A percentile compares a stretch with the other conserved stretches of the same genome.
These are phyloP conservation scores for Parsonsia alboflavescens DNA, from an alignment of 257 asterid genomes.

Conservation along the genomic window DNA sequence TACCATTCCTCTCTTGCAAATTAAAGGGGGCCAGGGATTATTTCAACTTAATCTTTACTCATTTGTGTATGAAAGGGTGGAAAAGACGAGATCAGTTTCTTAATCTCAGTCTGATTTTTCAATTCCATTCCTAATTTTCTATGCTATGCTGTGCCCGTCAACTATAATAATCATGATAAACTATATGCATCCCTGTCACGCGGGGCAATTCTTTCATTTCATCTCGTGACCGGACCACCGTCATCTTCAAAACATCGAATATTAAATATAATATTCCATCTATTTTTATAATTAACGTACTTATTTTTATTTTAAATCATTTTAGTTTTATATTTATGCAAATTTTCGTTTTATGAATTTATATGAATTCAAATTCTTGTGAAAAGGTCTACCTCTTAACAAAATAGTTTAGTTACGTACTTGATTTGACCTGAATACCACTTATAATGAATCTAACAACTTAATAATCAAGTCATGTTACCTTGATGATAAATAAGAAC, in stretches of 20 bases:
- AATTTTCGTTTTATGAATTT: too few species aligned
- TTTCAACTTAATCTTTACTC: slow-evolving; percentile 5
- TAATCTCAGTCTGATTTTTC: background rate
- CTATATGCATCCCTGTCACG: background rate
- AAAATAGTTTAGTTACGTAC: too few species aligned
- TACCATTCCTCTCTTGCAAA: background rate
- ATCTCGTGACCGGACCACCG: background rate
- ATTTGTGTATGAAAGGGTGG: slow-evolving; percentile 1
- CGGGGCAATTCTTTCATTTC: background rate
- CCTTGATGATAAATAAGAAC: too few species aligned
- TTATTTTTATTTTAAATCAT: too few species aligned
- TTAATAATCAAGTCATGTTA: too few species aligned
- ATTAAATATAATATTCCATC: too few species aligned
- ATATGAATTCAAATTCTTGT: too few species aligned
- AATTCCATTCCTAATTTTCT: background rate
- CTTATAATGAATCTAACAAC: too few species aligned
- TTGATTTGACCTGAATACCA: too few species aligned
- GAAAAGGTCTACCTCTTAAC: too few species aligned
- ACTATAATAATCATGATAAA: background rate
- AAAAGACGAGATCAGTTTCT: background rate
- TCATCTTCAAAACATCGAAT: background rate
- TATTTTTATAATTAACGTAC: too few species aligned
- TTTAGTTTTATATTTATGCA: too few species aligned
- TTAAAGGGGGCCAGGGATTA: background rate
- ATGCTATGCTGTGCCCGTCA: background rate